Conservation (phyloP, 1,284 basidiomycete species). For the Rhodotorula sp. region DNA sequence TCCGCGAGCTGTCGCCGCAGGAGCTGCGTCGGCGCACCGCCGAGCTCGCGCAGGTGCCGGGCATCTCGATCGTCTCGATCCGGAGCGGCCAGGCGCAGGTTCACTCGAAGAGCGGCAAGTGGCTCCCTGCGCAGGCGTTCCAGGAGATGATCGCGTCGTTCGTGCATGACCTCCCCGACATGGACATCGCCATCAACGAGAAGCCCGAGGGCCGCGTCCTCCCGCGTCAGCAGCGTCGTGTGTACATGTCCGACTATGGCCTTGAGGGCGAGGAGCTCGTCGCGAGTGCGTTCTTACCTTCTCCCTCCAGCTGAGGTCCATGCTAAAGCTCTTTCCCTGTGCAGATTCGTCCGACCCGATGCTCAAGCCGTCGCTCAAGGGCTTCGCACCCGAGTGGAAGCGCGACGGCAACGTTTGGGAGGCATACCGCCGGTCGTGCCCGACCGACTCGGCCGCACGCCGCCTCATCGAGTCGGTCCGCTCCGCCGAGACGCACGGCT, state of each 20-base stretch:
- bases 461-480: slow-evolving; percentile 74
- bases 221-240: slow-evolving; percentile 64
- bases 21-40: slow-evolving; percentile 70
- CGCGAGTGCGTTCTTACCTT: slow-evolving; percentile 48
- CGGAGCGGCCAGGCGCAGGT: slow-evolving; percentile 57
- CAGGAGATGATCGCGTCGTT: slow-evolving; percentile 60
- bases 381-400: slow-evolving; percentile 80
- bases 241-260: slow-evolving; percentile 39
- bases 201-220: slow-evolving; percentile 88
- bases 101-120: slow-evolving; percentile 46
- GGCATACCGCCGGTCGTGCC: slow-evolving; percentile 82
- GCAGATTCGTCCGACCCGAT: slow-evolving; percentile 45
- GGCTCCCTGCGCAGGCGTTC: slow-evolving; percentile 75
- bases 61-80: slow-evolving; percentile 44
- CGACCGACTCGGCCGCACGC: slow-evolving; percentile 74
- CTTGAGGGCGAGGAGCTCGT: slow-evolving; percentile 37
- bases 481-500: slow-evolving; percentile 51
- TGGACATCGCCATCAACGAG: slow-evolving; percentile 88
- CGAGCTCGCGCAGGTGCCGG: slow-evolving; percentile 55
- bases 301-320: not conserved
- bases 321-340: slow-evolving; percentile 60
- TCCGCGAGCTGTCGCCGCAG: slow-evolving; percentile 69
- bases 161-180: slow-evolving; percentile 70
- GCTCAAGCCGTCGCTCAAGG: slow-evolving; percentile 50
- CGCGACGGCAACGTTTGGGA: slow-evolving; percentile 87